phyloP scores from a whole-genome alignment of 75 land plant genomes.

The Cryptomeria japonica region DNA sequence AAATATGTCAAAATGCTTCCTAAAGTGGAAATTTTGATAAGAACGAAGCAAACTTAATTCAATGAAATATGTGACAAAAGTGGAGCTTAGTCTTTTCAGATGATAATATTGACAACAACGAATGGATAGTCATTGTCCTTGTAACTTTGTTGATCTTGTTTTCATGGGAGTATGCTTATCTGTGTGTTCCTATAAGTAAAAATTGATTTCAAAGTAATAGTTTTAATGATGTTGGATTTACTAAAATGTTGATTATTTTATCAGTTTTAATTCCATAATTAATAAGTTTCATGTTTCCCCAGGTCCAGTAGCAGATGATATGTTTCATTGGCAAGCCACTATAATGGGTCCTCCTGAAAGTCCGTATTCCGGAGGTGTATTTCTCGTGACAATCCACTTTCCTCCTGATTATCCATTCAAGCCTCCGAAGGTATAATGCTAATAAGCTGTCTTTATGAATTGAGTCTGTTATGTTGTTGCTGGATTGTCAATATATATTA shows the following conservation, averaged over 20 bases:
- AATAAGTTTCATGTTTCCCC: not conserved
- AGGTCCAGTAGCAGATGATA: slow-evolving; percentile 52
- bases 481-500: not conserved
- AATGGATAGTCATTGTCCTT: not conserved
- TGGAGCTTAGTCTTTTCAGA: not conserved
- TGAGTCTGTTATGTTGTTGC: not conserved
- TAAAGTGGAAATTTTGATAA: not conserved
- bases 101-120: not conserved
- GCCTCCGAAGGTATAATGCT: slow-evolving; percentile 29
- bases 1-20: not conserved
- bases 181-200: not conserved
- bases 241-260: not conserved
- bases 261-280: not conserved
- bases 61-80: not conserved
- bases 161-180: not conserved
- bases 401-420: slow-evolving; percentile 66
- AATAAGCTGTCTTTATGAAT: not conserved
- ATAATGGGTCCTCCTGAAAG: slow-evolving; percentile 54
- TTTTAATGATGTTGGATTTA: not conserved
- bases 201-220: not conserved
- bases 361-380: slow-evolving; percentile 49
- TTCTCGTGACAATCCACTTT: slow-evolving; percentile 48
- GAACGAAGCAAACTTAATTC: not conserved
- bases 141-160: not conserved
- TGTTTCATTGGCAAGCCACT: slow-evolving; percentile 60